phyloP scores from a whole-genome alignment of 371 early-diverging fungal species.

The Mortierella sp. region DNA sequence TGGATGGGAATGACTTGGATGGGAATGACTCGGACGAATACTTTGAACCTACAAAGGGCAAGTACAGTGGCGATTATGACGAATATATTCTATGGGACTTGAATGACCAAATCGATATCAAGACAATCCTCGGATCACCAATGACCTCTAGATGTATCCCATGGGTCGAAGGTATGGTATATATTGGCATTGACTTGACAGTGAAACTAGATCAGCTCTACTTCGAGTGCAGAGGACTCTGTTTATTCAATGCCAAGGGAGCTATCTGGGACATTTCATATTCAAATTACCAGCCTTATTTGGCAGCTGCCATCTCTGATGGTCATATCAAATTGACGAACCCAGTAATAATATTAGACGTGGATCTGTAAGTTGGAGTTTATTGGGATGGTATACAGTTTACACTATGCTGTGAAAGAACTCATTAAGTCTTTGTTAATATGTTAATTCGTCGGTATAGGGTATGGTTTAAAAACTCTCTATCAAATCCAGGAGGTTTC shows the following conservation, averaged over 20 bases:
- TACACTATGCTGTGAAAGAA: neutral
- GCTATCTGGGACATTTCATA: slow-evolving; percentile 47
- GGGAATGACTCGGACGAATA: slow-evolving; percentile 44
- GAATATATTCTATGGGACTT: slow-evolving; percentile 21
- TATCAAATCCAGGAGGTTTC: slow-evolving; percentile 28
- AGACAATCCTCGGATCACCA: slow-evolving; percentile 33
- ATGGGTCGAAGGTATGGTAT: slow-evolving; percentile 39
- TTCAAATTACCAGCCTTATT: slow-evolving; percentile 47
- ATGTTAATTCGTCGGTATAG: neutral
- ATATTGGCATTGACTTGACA: slow-evolving; percentile 35
- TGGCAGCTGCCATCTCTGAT: slow-evolving; percentile 45
- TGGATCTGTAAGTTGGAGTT: slow-evolving; percentile 36
- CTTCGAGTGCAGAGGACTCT: slow-evolving; percentile 24
- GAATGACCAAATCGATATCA: slow-evolving; percentile 28
- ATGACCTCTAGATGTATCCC: slow-evolving; percentile 26
- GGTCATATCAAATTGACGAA: slow-evolving; percentile 41
- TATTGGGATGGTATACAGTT: neutral
- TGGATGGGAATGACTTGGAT: too few species aligned
- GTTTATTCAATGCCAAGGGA: slow-evolving; percentile 36
- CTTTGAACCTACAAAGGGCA: slow-evolving; percentile 8
- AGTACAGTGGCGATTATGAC: slow-evolving; percentile 14
- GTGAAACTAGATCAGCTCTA: slow-evolving; percentile 44
- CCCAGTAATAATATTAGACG: slow-evolving; percentile 37
- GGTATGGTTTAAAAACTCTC: slow-evolving; percentile 42
- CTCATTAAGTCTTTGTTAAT: neutral